A percentile compares a stretch with the other conserved stretches of the same genome.
These are phyloP conservation scores for Fomitopsis schrenkii DNA, from an alignment of 1,284 basidiomycete genomes.

Conservation along the genomic window DNA sequence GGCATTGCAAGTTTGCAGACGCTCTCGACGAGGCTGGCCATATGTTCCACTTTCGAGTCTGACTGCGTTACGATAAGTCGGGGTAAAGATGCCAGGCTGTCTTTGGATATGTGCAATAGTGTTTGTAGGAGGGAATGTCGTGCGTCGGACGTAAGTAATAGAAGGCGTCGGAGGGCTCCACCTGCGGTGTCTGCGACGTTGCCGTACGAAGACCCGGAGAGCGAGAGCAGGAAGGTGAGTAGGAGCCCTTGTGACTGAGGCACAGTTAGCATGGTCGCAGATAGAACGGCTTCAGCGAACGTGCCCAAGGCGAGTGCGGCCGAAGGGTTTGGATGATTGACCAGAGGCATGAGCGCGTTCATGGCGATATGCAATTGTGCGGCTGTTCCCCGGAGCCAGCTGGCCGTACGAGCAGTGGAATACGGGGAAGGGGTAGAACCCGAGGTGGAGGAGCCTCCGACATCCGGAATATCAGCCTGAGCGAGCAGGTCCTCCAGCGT, in stretches of 20 bases:
- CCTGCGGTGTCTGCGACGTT: slow-evolving; percentile 51
- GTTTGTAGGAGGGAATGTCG: slow-evolving; percentile 47
- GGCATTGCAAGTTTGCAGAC: slow-evolving; percentile 48
- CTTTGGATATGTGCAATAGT: slow-evolving; percentile 50
- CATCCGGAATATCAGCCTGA: slow-evolving; percentile 2
- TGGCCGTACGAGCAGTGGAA: slow-evolving; percentile 46
- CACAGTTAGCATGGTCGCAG: slow-evolving; percentile 53
- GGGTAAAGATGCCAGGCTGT: slow-evolving; percentile 74
- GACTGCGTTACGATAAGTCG: slow-evolving; percentile 64
- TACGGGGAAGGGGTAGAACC: slow-evolving; percentile 27
- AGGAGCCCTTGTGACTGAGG: slow-evolving; percentile 63
- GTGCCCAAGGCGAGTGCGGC: slow-evolving; percentile 55
- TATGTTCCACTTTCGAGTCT: slow-evolving; percentile 68
- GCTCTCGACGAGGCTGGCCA: slow-evolving; percentile 64
- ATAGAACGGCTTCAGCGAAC: slow-evolving; percentile 54
- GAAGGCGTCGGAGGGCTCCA: slow-evolving; percentile 41
- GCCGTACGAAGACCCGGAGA: slow-evolving; percentile 51
- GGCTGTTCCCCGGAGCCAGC: slow-evolving; percentile 61
- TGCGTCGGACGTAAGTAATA: slow-evolving; percentile 36
- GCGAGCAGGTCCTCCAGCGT: slow-evolving; percentile 56
- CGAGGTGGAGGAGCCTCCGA: background rate
- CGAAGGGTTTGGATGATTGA: slow-evolving; percentile 60
- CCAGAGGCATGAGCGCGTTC: slow-evolving; percentile 55
- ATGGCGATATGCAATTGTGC: slow-evolving; percentile 67
- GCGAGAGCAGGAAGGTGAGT: slow-evolving; percentile 63